Conservation (phyloP, 768 basidiomycete species). For the Mrakia blollopis region DNA sequence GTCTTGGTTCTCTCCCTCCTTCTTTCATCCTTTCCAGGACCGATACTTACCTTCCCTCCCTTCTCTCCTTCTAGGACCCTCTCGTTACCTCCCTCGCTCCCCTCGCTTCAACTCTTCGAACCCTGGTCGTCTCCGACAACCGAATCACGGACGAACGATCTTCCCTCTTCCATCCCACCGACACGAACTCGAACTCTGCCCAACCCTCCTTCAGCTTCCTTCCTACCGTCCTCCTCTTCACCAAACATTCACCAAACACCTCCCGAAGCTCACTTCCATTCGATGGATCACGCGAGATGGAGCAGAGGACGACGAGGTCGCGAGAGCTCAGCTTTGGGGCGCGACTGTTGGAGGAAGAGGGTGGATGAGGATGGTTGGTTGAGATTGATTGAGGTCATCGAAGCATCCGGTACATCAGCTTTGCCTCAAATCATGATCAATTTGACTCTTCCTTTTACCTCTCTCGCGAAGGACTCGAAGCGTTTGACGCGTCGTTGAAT, state of each 20-base stretch:
- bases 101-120: neutral
- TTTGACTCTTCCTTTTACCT: no score
- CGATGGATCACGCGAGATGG: slow-evolving; percentile 6
- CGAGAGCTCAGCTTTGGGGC: neutral
- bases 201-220: neutral
- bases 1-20: neutral
- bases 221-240: neutral
- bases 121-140: neutral
- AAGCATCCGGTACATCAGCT: no score
- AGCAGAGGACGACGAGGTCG: neutral
- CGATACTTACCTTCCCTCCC: neutral
- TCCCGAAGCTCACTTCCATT: neutral
- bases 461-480: no score
- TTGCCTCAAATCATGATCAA: no score
- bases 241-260: neutral
- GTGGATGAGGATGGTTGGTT: neutral
- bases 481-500: no score
- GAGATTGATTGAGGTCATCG: neutral
- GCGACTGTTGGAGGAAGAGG: neutral
- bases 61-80: neutral
- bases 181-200: neutral
- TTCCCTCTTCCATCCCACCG: neutral
- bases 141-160: neutral
- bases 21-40: neutral
- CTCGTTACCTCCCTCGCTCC: neutral